Evolutionary conservation across 257 asterid genomes (phyloP), one percentile per base, ranked within the genome.

Genomic region (Mitragyna speciosa): DNA sequence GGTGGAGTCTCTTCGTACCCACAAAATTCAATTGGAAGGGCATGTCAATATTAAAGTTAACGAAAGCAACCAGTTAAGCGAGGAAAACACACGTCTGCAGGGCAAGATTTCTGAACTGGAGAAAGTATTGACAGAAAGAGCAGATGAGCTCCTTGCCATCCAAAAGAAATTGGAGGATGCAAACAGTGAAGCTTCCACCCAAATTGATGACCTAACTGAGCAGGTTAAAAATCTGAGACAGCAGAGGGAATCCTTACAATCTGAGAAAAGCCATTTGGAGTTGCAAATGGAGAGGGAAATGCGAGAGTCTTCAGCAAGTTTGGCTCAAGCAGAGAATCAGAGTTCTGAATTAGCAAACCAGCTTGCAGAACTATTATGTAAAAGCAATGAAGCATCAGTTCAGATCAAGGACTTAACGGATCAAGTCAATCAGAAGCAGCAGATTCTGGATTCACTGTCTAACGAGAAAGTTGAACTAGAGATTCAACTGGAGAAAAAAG

Each of bases 241-340:
- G 82, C 85, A 91, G 85, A 81, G 82, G 86, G 90, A 87, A 47
- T 70, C 80, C 28, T 75, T 91, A 72, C 90, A 87, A 59, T 81
- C 89, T 14, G 94, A 87, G 84, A 93, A 88, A 84, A 70, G 80
- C 82, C 81, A 82, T 78, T n/a, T 93, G 82, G 91, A 83, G 74
- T 75, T 77, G 65, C 87, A 58, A 67, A 84, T 89, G 24, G 93
- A 88, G 87, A 89, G 88, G 75, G 78, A 70, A 64, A 87, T 80
- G 80, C 87, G 88, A 83, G 96, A 90, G 77, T 79, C 85, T 54
- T 64, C 78, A 3, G 89, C 82, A 79, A 84, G 76, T 76, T 77
- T 89, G 78, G 77, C 82, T 68, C 85, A 85, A 58, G 88, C 86
- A 8, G 89, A 91, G 85, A 83, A 75, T 72, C 89, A 80, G 30